A percentile compares a stretch with the other conserved stretches of the same genome.
These are phyloP conservation scores for Didymella keratinophila DNA, from an alignment of 2,329 filamentous ascomycete genomes.

Conservation along the genomic window DNA sequence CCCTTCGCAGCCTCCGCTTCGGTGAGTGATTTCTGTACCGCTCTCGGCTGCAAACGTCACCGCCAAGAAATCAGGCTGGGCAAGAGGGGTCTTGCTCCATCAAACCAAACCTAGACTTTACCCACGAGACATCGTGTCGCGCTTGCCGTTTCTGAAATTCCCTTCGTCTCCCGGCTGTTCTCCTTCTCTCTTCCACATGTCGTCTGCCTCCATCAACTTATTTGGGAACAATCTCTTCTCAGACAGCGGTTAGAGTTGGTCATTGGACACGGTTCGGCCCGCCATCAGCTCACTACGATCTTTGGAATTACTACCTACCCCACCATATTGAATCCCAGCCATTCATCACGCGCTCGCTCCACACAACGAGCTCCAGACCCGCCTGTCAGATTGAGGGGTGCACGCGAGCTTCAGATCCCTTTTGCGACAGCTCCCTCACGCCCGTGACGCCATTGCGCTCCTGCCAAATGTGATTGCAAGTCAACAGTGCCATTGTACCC, in stretches of 20 bases:
- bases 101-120: slow-evolving; percentile 25
- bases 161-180: slow-evolving; percentile 23
- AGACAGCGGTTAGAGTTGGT: slow-evolving; percentile 46
- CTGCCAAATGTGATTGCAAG: slow-evolving; percentile 20
- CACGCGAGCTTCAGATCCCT: slow-evolving; percentile 19
- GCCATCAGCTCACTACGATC: slow-evolving; percentile 31
- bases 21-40: not conserved
- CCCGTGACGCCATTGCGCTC: slow-evolving; percentile 32
- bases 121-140: slow-evolving; percentile 43
- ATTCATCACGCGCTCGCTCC: slow-evolving; percentile 33
- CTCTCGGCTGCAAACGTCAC: slow-evolving; percentile 13
- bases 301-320: slow-evolving; percentile 38
- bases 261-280: slow-evolving; percentile 33
- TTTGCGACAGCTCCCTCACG: slow-evolving; percentile 15
- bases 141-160: slow-evolving; percentile 42
- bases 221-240: slow-evolving; percentile 49
- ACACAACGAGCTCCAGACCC: slow-evolving; percentile 21
- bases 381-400: slow-evolving; percentile 14
- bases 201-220: slow-evolving; percentile 43
- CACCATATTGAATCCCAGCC: slow-evolving; percentile 27
- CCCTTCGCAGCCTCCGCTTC: not conserved
- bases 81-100: slow-evolving; percentile 26
- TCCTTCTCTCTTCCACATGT: slow-evolving; percentile 45
- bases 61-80: slow-evolving; percentile 16
- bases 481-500: slow-evolving; percentile 26